Base-by-base conservation (phyloP, 2,329 filamentous ascomycete species). In the Incumbomyces lentus region DNA sequence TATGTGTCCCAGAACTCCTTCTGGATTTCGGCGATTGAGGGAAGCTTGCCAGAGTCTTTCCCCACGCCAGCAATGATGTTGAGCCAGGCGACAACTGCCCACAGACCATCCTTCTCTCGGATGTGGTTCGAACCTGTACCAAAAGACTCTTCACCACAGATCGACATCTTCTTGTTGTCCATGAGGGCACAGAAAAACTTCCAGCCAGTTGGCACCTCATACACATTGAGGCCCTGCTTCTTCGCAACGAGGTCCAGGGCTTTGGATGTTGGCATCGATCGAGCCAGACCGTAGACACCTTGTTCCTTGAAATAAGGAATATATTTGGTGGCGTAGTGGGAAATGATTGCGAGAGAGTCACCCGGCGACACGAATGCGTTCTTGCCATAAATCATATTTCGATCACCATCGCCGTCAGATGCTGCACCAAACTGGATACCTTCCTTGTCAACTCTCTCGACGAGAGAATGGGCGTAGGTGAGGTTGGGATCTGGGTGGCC, bases 361-460 rank as follows among this genome's bases (percentile, higher is more conserved):
- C 92, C 92, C 6, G 92, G 92, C 6, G 90, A 96, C 52, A 98
- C 92, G 62, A 98, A 98, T 37, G 84, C 81, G 61, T 93, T 90
- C 56, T 90, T 89, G 53, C 92, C 92, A 70, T 98, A 98, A 63
- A 98, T 98, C 92, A 98, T 98, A 80, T 98, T 98, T 59, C 92
- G 86, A 74, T 98, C 92, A 60, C 92, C 92, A 60, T 98, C 92
- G 58, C 92, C 92, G 58, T 98, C 92, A 54, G 86, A 94, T 40
- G 92, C 92, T 49, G 92, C 92, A 62, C 92, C 92, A 60, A 98
- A 98, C 62, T 93, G 92, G 55, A 98, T 88, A 49, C 81, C 78
- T 60, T 86, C 81, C 72, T 86, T 86, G 68, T 98, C 88, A 35
- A 98, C 92, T 51, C 81, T 85, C 61, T 95, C 87, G 50, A 98